Percentiles rank a stretch among this genome's conserved stretches.
phyloP scores from a whole-genome alignment of 352 stramenopile genomes.

The Globisporangium viniferum region DNA sequence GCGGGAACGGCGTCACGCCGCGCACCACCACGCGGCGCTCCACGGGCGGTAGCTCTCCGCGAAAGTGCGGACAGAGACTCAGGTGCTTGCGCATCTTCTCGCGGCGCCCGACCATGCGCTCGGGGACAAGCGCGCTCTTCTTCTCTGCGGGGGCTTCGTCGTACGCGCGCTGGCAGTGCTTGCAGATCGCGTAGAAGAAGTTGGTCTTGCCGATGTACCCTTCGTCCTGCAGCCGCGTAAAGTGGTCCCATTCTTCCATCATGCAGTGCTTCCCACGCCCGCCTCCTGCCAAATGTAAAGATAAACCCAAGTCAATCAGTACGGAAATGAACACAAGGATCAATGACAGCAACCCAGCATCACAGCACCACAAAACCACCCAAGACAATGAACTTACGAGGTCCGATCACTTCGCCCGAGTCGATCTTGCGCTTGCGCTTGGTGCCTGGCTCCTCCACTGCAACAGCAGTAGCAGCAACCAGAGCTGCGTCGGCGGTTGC shows the following conservation, averaged over 20 bases:
- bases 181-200: slow-evolving; percentile 74
- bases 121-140: slow-evolving; percentile 47
- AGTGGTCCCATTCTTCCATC: slow-evolving; percentile 84
- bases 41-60: slow-evolving; percentile 55
- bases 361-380: neutral
- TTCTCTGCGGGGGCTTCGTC: slow-evolving; percentile 53
- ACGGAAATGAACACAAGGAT: neutral
- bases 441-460: slow-evolving; percentile 11
- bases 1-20: slow-evolving; percentile 6
- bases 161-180: slow-evolving; percentile 62
- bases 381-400: slow-evolving; percentile 18
- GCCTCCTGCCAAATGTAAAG: slow-evolving; percentile 17
- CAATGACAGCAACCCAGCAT: neutral
- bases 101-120: slow-evolving; percentile 66
- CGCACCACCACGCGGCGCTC: slow-evolving; percentile 27
- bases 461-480: slow-evolving; percentile 12
- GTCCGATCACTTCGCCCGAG: slow-evolving; percentile 28
- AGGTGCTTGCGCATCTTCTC: slow-evolving; percentile 83
- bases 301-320: neutral
- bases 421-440: slow-evolving; percentile 56
- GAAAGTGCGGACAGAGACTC: slow-evolving; percentile 53
- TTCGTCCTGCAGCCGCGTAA: slow-evolving; percentile 66
- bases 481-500: neutral
- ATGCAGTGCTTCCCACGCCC: slow-evolving; percentile 74
- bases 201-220: slow-evolving; percentile 84